These are phyloP conservation scores for Sclerotinia trifoliorum DNA, from an alignment of 2,329 filamentous ascomycete genomes.

Conservation along the genomic window DNA sequence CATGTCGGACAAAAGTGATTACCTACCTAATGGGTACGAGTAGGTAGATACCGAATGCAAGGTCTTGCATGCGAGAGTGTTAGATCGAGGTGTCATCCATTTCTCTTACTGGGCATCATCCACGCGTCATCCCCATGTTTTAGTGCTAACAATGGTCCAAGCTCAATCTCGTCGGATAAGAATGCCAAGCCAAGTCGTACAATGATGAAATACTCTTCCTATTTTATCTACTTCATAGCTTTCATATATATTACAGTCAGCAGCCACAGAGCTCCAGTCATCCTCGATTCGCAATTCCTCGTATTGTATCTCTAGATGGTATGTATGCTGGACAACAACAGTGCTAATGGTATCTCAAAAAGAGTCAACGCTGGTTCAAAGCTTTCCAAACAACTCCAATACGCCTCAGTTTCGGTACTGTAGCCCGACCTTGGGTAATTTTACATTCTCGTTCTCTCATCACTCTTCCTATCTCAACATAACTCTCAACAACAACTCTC, in stretches of 20 bases:
- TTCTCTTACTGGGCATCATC: neutral
- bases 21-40: neutral
- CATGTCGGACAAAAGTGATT: constrained; percentile 26
- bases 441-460: constrained; percentile 45
- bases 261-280: neutral
- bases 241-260: neutral
- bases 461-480: constrained; percentile 73
- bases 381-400: constrained; percentile 59
- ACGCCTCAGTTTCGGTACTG: constrained; percentile 48
- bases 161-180: constrained; percentile 1
- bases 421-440: constrained; percentile 46
- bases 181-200: neutral
- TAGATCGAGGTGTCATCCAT: constrained; percentile 2
- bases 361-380: constrained; percentile 40
- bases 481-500: constrained; percentile 69
- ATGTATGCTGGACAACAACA: neutral
- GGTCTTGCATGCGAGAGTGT: neutral
- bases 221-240: too few species aligned
- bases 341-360: constrained; percentile 5
- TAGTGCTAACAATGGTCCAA: neutral
- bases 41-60: neutral
- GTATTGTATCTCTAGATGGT: neutral
- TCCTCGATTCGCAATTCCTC: neutral
- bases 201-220: neutral
- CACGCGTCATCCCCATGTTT: neutral